Conservation (phyloP, 2,329 filamentous ascomycete genomes). For the Chrysosporium keratinophilum region DNA sequence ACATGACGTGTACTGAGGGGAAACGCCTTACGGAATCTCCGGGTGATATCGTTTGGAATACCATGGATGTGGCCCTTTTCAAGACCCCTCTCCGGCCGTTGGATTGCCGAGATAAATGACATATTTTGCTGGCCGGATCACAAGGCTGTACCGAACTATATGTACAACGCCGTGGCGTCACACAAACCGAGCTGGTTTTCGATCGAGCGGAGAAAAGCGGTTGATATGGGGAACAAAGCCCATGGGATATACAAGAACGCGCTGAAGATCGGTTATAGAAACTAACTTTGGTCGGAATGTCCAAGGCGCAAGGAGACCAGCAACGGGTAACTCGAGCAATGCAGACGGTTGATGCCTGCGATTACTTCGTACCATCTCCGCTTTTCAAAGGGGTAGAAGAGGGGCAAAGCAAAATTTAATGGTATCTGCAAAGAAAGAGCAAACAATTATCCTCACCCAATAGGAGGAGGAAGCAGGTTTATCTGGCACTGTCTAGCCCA, state of each 20-base stretch:
- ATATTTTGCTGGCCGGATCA: background rate
- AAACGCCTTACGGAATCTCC: background rate
- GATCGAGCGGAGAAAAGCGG: slow-evolving; percentile 3
- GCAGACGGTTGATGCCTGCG: background rate
- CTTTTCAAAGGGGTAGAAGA: background rate
- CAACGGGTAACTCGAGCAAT: background rate
- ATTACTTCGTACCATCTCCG: background rate
- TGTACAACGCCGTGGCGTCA: background rate
- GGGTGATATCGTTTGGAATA: background rate
- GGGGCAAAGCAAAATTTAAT: background rate
- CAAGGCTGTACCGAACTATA: background rate
- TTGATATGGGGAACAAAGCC: background rate
- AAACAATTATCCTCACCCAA: slow-evolving; percentile 1
- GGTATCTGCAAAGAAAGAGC: background rate
- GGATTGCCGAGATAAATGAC: background rate
- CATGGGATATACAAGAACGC: background rate
- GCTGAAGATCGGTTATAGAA: background rate
- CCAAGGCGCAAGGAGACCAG: background rate
- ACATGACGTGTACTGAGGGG: too few species aligned
- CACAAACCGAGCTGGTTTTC: slow-evolving; percentile 2
- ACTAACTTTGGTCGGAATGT: background rate
- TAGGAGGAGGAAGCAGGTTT: background rate
- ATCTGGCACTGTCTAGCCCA: background rate
- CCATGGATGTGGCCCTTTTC: background rate
- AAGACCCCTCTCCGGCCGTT: slow-evolving; percentile 3